Evolutionary conservation across 306 rosid genomes (phyloP), one percentile per base, ranked within the genome.

Genomic region (Cotoneaster glaucophyllus): DNA sequence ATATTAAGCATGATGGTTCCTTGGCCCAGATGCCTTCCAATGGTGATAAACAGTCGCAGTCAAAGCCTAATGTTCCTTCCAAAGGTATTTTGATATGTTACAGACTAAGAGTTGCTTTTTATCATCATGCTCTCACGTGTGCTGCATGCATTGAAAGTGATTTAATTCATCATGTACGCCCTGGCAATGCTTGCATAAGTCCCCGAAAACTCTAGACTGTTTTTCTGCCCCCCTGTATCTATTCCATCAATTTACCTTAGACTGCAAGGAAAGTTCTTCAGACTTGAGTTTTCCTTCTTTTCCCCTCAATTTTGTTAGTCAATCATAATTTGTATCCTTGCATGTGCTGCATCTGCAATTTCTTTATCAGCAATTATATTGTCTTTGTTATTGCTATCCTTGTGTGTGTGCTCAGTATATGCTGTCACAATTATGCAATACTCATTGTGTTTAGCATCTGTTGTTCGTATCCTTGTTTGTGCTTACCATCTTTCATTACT

Each of bases 1-100:
- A 76, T 34, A 67, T 83, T 45, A 85, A 77, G 58, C 74, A 50
- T 41, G 84, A 80, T 72, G 85, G 73, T 73, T 82, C 85, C 57
- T 69, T 13, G 77, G 70, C 63, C 24, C 67, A 25, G 52, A n/a
- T 77, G 79, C 79, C 81, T 70, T 86, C 88, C 50, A 78, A 77
- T 65, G 48, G 48, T 26, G 54, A 78, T 65, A 82, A 75, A 74
- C 83, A 66, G 75, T 80, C 78, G 25, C 26, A 41, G 48, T 29
- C 17, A 52, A 64, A 66, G 74, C 32, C 82, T 65, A 37, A 13
- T 67, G 28, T 71, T 73, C 57, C 74, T 39, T n/a, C 34, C 15
- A 70, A 74, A 74, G 73, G 82, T 78, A 73, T 37, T 39, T 17
- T 44, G 45, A 45, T 62, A 70, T 70, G 67, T n/a, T 50, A 21